These are phyloP conservation scores for Evansstolkia leycettana DNA, from an alignment of 495 filamentous ascomycete species.

Conservation along the genomic window DNA sequence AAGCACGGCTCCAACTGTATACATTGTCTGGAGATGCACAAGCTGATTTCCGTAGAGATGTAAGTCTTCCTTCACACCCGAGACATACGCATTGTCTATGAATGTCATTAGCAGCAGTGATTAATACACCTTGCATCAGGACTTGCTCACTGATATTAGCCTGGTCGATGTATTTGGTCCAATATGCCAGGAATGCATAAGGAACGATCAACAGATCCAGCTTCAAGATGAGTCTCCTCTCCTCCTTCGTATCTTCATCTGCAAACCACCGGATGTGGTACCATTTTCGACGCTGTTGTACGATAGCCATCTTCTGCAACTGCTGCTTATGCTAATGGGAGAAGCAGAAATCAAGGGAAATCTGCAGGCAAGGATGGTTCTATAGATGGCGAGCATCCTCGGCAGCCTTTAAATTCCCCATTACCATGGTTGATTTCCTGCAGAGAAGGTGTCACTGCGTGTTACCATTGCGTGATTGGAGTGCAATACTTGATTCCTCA, in stretches of 20 bases:
- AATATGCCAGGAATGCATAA: constrained; percentile 31
- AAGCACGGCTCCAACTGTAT: constrained; percentile 37
- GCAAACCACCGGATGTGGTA: constrained; percentile 28
- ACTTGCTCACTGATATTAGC: constrained; percentile 19
- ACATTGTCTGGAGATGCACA: constrained; percentile 34
- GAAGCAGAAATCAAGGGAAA: not conserved
- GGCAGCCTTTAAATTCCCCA: not conserved
- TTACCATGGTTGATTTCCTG: not conserved
- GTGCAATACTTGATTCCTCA: not conserved
- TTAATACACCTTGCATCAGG: not conserved
- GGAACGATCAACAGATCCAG: constrained; percentile 30
- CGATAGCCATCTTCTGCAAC: constrained; percentile 7
- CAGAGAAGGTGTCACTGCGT: constrained; percentile 9
- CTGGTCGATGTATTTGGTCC: constrained; percentile 36
- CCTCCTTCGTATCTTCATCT: constrained; percentile 27
- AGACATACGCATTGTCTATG: constrained; percentile 19
- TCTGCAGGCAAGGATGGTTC: not conserved
- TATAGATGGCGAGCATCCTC: not conserved
- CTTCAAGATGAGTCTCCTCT: constrained; percentile 30
- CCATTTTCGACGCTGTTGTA: constrained; percentile 22
- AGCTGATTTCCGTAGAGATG: constrained; percentile 34
- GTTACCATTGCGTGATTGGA: constrained; percentile 12
- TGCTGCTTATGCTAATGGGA: no score
- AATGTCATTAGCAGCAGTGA: constrained; percentile 1
- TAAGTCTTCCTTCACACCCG: constrained; percentile 14